phyloP scores from a whole-genome alignment of 2,329 filamentous ascomycete genomes.

The Trichoderma endophyticum region DNA sequence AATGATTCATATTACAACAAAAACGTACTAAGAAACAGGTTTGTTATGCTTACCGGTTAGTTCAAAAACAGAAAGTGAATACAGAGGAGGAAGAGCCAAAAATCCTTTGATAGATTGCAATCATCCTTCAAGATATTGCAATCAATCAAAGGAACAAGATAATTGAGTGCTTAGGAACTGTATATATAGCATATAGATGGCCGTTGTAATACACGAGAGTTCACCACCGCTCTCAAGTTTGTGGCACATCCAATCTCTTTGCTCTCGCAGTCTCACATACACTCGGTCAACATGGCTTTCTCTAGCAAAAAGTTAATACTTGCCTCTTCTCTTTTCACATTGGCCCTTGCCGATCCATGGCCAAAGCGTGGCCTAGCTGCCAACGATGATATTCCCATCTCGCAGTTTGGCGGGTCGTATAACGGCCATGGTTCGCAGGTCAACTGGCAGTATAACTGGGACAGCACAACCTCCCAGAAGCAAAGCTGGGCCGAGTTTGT shows the following conservation, averaged over 20 bases:
- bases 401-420: background rate
- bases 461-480: constrained; percentile 24
- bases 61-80: background rate
- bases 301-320: background rate
- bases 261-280: background rate
- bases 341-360: background rate
- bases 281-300: background rate
- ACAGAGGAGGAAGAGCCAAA: background rate
- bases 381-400: background rate
- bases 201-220: background rate
- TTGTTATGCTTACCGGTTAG: background rate
- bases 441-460: constrained; percentile 30
- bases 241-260: background rate
- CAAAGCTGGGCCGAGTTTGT: constrained; percentile 23
- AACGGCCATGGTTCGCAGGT: constrained; percentile 20
- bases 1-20: background rate
- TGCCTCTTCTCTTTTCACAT: background rate
- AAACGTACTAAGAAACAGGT: background rate
- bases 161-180: background rate
- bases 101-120: background rate
- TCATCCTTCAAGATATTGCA: background rate
- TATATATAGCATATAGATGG: background rate
- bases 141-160: background rate
- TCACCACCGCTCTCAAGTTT: background rate
- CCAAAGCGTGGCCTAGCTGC: background rate